phyloP scores from a whole-genome alignment of 345 rosid species.

The Citrus sinensis region DNA sequence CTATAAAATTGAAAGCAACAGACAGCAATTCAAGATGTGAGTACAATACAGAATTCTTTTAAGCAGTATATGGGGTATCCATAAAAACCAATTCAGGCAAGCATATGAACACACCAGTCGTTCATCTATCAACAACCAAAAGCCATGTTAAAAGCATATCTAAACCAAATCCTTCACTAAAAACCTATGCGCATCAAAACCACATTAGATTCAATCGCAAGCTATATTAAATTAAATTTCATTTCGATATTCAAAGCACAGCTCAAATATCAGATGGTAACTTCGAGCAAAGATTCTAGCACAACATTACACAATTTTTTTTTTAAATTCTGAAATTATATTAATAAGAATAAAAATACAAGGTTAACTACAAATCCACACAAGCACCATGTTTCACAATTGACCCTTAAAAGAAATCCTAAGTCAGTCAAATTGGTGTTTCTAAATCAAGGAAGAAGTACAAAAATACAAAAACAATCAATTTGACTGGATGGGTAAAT shows the following conservation, averaged over 20 bases:
- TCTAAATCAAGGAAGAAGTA: neutral
- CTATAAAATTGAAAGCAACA: slow-evolving; percentile 38
- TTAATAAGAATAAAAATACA: neutral
- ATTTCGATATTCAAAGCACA: neutral
- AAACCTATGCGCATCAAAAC: neutral
- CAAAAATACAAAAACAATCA: neutral
- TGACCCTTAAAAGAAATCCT: neutral
- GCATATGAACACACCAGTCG: neutral
- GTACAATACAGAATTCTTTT: neutral
- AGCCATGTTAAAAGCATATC: neutral
- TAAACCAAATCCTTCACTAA: no score
- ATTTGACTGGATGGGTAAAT: neutral
- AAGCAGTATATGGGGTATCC: neutral
- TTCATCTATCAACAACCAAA: neutral
- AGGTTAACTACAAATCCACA: neutral
- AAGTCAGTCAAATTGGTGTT: neutral
- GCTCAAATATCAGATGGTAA: neutral
- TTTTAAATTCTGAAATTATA: neutral
- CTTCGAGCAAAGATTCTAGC: neutral
- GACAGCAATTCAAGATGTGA: neutral
- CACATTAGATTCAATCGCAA: neutral
- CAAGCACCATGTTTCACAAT: neutral
- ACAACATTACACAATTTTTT: neutral
- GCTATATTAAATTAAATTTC: neutral
- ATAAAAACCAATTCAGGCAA: neutral